Base-by-base conservation (phyloP, 106 monocot genomes). In the Ottelia alismoides region DNA sequence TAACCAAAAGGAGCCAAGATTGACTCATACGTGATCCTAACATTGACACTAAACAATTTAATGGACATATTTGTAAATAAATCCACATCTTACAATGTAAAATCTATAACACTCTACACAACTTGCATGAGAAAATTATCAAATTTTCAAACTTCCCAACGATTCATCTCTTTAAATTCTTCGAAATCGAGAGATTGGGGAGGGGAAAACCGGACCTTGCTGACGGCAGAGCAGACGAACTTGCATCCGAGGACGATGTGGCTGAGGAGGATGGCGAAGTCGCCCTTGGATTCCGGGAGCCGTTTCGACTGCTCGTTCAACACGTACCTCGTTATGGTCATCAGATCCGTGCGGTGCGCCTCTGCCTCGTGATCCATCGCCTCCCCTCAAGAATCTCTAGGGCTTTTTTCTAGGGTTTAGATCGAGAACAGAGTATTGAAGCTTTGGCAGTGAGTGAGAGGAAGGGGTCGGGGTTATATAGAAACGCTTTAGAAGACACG, bases 241-340 rank as follows among this genome's bases (percentile, higher is more conserved):
- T 96, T 96, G 84, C 96, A 96, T 2, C 96, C 96, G 56, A 96
- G 76, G 14, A 96, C 96, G 96, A 96, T 96, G 74, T 96, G 81
- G 55, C 62, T 75, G 70, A 96, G 88, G 27, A 96, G 78, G 58
- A 96, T 96, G 53, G 76, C 65, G 76, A 85, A 89, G 47, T 96
- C 96, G 1, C 96, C 96, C 55, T 60, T 67, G 20, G 85, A 73
- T 46, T 89, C 96, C 23, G 85, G 74, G 32, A 68, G 43, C 79
- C n/a, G n/a, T n/a, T 63, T 75, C 24, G 71, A 71, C 59, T 96
- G 96, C 82, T 96, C 96, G 72, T 89, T 96, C 58, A 96, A 72
- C 66, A 85, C 96, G 71, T 82, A 61, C 60, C 96, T 61, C 45
- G 85, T 89, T n/a, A 96, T 74, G 62, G 96, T 96, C 96, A 96